These are phyloP conservation scores for Pinguiococcus pyrenoidosus DNA, from an alignment of 108 stramenopile species.

Conservation along the genomic window DNA sequence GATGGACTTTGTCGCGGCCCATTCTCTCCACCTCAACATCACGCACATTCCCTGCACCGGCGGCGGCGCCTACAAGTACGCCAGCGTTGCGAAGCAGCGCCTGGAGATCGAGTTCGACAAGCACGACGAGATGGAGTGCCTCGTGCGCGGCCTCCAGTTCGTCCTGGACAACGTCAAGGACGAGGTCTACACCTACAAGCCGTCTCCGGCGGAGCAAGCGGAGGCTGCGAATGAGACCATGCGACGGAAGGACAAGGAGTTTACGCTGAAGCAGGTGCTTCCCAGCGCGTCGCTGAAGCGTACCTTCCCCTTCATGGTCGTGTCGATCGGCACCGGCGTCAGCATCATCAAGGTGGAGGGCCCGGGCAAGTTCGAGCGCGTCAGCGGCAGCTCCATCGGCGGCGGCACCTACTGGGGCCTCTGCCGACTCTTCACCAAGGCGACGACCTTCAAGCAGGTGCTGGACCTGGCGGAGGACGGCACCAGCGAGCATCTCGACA, in stretches of 20 bases:
- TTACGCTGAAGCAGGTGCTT: too few relatives aligned
- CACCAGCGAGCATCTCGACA: conserved; percentile 58
- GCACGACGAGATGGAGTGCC: conserved; percentile 82
- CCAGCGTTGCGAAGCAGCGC: conserved; percentile 55
- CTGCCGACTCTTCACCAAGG: conserved; percentile 77
- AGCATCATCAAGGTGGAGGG: conserved; percentile 78
- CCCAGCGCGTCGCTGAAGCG: too few relatives aligned
- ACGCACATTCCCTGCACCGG: conserved; percentile 57
- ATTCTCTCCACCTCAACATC: conserved; percentile 19
- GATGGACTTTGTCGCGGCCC: conserved; percentile 57
- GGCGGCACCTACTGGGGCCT: conserved; percentile 98
- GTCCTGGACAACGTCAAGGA: conserved; percentile 68
- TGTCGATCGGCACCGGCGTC: conserved; percentile 92
- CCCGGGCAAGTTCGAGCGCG: conserved; percentile 78
- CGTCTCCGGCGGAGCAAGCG: conserved; percentile 12
- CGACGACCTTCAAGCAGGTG: conserved; percentile 73
- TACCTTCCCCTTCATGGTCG: conserved; percentile 73
- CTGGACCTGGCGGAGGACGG: conserved; percentile 79
- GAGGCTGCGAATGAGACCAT: not conserved
- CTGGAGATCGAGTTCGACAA: conserved; percentile 73
- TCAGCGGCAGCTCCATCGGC: conserved; percentile 92
- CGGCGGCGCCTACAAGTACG: conserved; percentile 95
- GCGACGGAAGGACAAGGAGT: too few relatives aligned
- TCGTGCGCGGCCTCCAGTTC: conserved; percentile 94
- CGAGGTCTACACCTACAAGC: conserved; percentile 91